Conservation (phyloP, 352 stramenopile genomes). For the Phytophthora pistaciae region DNA sequence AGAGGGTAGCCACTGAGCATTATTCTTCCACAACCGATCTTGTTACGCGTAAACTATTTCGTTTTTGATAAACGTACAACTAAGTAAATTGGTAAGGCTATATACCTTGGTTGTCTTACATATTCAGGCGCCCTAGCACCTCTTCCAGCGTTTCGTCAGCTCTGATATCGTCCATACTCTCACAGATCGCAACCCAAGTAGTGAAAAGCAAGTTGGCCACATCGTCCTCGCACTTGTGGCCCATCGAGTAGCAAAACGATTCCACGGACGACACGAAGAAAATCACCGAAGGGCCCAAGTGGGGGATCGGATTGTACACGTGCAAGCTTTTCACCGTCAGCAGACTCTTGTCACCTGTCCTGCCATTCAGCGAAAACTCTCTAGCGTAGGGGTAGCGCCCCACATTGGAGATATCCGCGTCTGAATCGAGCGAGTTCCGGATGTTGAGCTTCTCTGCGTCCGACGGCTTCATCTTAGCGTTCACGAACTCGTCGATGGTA, state of each 20-base stretch:
- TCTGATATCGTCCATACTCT: slow-evolving; percentile 18
- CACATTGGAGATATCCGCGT: slow-evolving; percentile 37
- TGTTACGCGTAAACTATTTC: too few species aligned
- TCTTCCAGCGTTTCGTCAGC: slow-evolving; percentile 14
- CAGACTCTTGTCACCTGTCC: background rate
- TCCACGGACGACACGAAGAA: slow-evolving; percentile 37
- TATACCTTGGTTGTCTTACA: background rate
- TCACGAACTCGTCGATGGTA: slow-evolving; percentile 23
- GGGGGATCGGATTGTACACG: slow-evolving; percentile 37
- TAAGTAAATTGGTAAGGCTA: too few species aligned
- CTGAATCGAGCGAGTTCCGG: slow-evolving; percentile 22
- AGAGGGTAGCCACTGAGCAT: too few species aligned
- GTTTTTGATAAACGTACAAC: too few species aligned
- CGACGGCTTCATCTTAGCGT: slow-evolving; percentile 22
- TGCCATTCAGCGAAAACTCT: slow-evolving; percentile 8
- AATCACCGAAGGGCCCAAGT: slow-evolving; percentile 26
- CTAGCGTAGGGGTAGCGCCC: slow-evolving; percentile 32
- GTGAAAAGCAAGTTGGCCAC: slow-evolving; percentile 22
- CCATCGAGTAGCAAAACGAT: slow-evolving; percentile 37
- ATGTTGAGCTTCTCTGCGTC: slow-evolving; percentile 22
- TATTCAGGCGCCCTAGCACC: background rate
- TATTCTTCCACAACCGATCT: too few species aligned
- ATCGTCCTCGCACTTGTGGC: slow-evolving; percentile 41
- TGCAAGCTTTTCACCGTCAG: slow-evolving; percentile 36
- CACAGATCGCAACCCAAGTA: slow-evolving; percentile 16